These are phyloP conservation scores for Paxillus rubicundulus DNA, from an alignment of 768 basidiomycete genomes.

Conservation along the genomic window DNA sequence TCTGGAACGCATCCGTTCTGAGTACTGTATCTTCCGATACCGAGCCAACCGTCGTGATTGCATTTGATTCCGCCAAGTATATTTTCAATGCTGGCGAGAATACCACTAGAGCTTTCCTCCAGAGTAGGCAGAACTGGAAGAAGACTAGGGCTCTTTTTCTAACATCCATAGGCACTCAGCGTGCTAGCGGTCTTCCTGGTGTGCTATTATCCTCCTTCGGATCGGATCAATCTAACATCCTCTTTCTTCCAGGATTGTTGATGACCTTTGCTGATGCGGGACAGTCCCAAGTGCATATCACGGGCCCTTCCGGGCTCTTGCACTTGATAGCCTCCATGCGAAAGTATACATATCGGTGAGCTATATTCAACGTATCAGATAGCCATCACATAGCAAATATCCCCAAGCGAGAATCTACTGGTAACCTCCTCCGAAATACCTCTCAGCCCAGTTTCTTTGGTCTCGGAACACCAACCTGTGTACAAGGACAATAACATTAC, in stretches of 20 bases:
- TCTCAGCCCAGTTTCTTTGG: slow-evolving; percentile 18
- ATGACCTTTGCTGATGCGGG: slow-evolving; percentile 80
- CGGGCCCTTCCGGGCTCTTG: slow-evolving; percentile 71
- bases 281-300: slow-evolving; percentile 52
- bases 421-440: slow-evolving; percentile 47
- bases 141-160: slow-evolving; percentile 72
- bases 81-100: slow-evolving; percentile 88
- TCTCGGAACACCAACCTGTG: slow-evolving; percentile 38
- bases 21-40: slow-evolving; percentile 70
- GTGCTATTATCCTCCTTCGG: not conserved
- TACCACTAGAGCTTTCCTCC: slow-evolving; percentile 68
- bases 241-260: slow-evolving; percentile 51
- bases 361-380: not conserved
- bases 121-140: slow-evolving; percentile 63
- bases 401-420: slow-evolving; percentile 47
- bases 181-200: slow-evolving; percentile 76
- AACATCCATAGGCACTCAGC: slow-evolving; percentile 59
- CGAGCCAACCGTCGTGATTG: slow-evolving; percentile 70
- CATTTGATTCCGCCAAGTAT: slow-evolving; percentile 78
- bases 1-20: slow-evolving; percentile 64
- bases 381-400: not conserved
- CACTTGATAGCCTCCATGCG: slow-evolving; percentile 74
- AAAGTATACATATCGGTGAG: slow-evolving; percentile 62
- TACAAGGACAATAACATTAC: slow-evolving; percentile 63
- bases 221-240: not conserved